phyloP scores from a whole-genome alignment of 352 stramenopile species.

The Phytophthora colocasiae region DNA sequence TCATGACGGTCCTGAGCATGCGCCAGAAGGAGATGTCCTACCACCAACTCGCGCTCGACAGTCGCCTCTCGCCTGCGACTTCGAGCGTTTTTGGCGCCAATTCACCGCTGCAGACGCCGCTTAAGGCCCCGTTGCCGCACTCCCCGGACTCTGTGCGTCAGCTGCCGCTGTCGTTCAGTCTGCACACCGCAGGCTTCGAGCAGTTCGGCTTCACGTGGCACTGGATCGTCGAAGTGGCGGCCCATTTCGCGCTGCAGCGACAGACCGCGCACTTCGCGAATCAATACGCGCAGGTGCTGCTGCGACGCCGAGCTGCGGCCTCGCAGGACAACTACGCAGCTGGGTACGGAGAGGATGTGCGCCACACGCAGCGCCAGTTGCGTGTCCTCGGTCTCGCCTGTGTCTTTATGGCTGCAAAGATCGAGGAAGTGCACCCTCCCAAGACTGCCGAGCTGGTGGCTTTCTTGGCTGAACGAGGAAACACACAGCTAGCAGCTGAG shows the following conservation, averaged over 20 bases:
- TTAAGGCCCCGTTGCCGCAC: conserved; percentile 25
- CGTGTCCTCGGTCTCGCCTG: conserved; percentile 64
- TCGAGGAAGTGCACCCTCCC: conserved; percentile 82
- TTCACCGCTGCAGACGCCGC: conserved; percentile 38
- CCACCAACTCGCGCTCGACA: conserved; percentile 60
- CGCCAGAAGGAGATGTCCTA: conserved; percentile 86
- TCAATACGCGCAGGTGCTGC: conserved; percentile 79
- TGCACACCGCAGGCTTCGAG: conserved; percentile 53
- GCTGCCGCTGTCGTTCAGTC: conserved; percentile 41
- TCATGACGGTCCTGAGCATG: conserved; percentile 86
- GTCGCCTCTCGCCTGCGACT: conserved; percentile 21
- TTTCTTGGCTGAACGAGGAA: conserved; percentile 62
- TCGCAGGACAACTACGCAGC: conserved; percentile 44
- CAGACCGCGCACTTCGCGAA: conserved; percentile 81
- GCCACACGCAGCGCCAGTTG: conserved; percentile 60
- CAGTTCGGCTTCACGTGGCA: conserved; percentile 84
- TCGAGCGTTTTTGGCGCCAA: conserved; percentile 16
- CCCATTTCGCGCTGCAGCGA: conserved; percentile 80
- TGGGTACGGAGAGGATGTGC: conserved; percentile 59
- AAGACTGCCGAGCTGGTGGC: conserved; percentile 74
- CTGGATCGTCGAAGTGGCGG: conserved; percentile 69
- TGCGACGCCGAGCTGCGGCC: conserved; percentile 58
- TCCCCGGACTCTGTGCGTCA: conserved; percentile 68
- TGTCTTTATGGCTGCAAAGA: conserved; percentile 89
- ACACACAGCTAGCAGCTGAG: conserved; percentile 47